These are phyloP conservation scores for Tetragonia tetragonoides DNA, from an alignment of 148 eudicot genomes.

Conservation along the genomic window DNA sequence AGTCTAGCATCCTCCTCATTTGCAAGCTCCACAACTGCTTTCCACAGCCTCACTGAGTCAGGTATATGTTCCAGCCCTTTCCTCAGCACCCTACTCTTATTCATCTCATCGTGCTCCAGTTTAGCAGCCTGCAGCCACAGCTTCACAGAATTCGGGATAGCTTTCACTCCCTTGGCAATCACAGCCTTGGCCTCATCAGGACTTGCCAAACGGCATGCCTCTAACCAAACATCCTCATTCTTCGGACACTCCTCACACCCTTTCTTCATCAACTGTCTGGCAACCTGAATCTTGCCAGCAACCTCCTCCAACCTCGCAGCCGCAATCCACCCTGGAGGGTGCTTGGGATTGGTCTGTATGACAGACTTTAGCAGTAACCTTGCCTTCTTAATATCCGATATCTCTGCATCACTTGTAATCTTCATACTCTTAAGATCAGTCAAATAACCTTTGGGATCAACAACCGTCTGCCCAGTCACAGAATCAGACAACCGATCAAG, in stretches of 20 bases:
- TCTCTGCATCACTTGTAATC: conserved; percentile 93
- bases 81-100: conserved; percentile 78
- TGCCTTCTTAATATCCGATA: conserved; percentile 88
- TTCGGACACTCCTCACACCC: conserved; percentile 96
- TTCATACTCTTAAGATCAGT: conserved; percentile 97
- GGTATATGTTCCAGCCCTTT: conserved; percentile 92
- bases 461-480: conserved; percentile 78
- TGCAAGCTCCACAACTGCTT: conserved; percentile 90
- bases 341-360: conserved; percentile 82
- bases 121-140: conserved; percentile 91
- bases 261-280: conserved; percentile 66
- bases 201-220: conserved; percentile 73
- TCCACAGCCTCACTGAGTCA: conserved; percentile 95
- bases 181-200: conserved; percentile 91
- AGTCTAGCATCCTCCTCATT: conserved; percentile 85
- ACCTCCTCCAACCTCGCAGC: conserved; percentile 95
- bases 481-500: conserved; percentile 86
- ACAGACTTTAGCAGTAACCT: conserved; percentile 81
- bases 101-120: conserved; percentile 69
- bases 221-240: conserved; percentile 94
- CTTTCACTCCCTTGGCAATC: conserved; percentile 84
- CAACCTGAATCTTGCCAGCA: conserved; percentile 78
- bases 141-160: conserved; percentile 86
- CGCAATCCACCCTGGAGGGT: conserved; percentile 97
- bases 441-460: conserved; percentile 90